phyloP scores from a whole-genome alignment of 2,329 filamentous ascomycete genomes.

The Aspergillus latus region DNA sequence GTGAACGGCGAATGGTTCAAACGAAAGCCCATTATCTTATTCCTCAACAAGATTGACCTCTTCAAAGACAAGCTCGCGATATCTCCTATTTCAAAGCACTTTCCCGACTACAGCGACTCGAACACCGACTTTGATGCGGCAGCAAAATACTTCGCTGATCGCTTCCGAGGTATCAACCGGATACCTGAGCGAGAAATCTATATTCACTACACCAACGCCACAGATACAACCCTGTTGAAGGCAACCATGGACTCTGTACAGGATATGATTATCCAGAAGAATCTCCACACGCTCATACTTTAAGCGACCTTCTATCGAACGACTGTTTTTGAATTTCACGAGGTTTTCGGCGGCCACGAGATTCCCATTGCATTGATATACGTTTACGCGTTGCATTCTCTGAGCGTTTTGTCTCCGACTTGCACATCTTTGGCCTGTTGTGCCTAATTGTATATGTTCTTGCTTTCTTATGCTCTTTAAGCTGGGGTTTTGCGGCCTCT shows the following conservation, averaged over 20 bases:
- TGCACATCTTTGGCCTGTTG: constrained; percentile 1
- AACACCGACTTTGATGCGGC: constrained; percentile 70
- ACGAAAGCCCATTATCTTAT: constrained; percentile 76
- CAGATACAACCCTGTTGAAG: constrained; percentile 72
- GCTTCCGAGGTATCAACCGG: constrained; percentile 74
- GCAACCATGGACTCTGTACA: constrained; percentile 84
- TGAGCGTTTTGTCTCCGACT: constrained; percentile 22
- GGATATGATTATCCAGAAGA: constrained; percentile 84
- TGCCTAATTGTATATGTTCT: constrained; percentile 4
- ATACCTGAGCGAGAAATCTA: constrained; percentile 59
- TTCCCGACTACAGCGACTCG: constrained; percentile 75
- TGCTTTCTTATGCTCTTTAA: constrained; percentile 20
- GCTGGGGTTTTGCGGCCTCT: constrained; percentile 14
- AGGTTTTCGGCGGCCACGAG: constrained; percentile 21
- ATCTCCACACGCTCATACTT: constrained; percentile 75
- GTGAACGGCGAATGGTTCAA: constrained; percentile 86
- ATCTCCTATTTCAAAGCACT: constrained; percentile 71
- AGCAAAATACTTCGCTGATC: constrained; percentile 78
- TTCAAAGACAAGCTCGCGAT: constrained; percentile 73
- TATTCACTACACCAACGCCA: constrained; percentile 61
- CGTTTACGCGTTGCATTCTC: constrained; percentile 27
- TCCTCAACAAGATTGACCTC: constrained; percentile 84
- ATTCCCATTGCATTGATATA: constrained; percentile 17
- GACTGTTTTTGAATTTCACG: constrained; percentile 17
- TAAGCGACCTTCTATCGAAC: constrained; percentile 34